phyloP scores from a whole-genome alignment of 352 stramenopile species.

The Globisporangium perplexum region DNA sequence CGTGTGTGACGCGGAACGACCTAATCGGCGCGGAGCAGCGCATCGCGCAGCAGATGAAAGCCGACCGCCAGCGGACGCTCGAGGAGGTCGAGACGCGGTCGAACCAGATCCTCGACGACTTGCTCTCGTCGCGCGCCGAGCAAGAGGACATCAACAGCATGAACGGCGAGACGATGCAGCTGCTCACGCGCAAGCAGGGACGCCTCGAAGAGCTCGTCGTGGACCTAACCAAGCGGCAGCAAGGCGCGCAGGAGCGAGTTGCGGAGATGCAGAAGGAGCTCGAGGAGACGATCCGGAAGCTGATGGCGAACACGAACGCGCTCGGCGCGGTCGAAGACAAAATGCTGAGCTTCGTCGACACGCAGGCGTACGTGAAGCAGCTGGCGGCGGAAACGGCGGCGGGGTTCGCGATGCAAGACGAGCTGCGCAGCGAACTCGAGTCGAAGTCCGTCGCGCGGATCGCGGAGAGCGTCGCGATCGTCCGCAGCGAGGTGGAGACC shows the following conservation, averaged over 20 bases:
- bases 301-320: conserved; percentile 31
- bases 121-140: conserved; percentile 50
- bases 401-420: conserved; percentile 29
- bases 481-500: conserved; percentile 42
- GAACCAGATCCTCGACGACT: conserved; percentile 63
- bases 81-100: conserved; percentile 53
- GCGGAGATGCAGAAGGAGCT: conserved; percentile 41
- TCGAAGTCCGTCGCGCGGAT: conserved; percentile 48
- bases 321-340: conserved; percentile 49
- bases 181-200: conserved; percentile 41
- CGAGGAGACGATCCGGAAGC: conserved; percentile 47
- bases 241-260: conserved; percentile 24
- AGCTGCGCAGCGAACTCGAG: conserved; percentile 46
- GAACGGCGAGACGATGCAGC: conserved; percentile 58
- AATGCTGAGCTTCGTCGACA: conserved; percentile 49
- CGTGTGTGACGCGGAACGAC: conserved; percentile 74
- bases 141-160: conserved; percentile 83
- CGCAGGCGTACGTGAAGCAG: conserved; percentile 34
- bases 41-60: conserved; percentile 72
- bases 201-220: conserved; percentile 51
- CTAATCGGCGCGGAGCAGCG: conserved; percentile 69
- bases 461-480: conserved; percentile 34
- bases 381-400: conserved; percentile 37
- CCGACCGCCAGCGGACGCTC: conserved; percentile 44
- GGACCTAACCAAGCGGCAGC: conserved; percentile 46